Percentiles rank a stretch among this genome's conserved stretches.
Evolutionary conservation across 345 rosid species (phyloP).

Genomic region (Hibiscus syriacus): DNA sequence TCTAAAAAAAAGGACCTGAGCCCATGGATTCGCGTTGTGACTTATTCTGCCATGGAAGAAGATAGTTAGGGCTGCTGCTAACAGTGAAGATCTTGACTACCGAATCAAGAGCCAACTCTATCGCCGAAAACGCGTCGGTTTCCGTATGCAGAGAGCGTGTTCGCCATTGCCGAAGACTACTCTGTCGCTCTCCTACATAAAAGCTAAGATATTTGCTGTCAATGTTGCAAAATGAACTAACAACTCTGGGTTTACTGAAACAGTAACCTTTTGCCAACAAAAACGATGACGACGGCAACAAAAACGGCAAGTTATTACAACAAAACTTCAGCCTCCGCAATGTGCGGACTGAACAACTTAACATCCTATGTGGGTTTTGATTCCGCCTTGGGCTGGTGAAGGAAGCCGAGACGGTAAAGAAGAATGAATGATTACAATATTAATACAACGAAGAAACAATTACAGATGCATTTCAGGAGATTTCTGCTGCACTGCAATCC

Average conservation of each 20-base stretch:
- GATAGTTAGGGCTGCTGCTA: slow-evolving; percentile 45
- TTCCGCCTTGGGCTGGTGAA: not conserved
- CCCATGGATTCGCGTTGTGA: slow-evolving; percentile 71
- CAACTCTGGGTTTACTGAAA: not conserved
- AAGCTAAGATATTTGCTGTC: not conserved
- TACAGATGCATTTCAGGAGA: not conserved
- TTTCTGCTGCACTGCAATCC: not conserved
- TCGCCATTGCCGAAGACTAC: not conserved
- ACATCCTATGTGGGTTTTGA: not conserved
- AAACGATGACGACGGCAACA: not conserved
- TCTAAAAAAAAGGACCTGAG: slow-evolving; percentile 34
- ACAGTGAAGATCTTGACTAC: slow-evolving; percentile 66
- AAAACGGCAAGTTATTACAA: not conserved
- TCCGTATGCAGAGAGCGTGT: not conserved
- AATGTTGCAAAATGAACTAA: not conserved
- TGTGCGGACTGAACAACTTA: not conserved
- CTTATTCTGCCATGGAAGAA: slow-evolving; percentile 74
- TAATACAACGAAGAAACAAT: not conserved
- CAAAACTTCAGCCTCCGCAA: not conserved
- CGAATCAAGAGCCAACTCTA: slow-evolving; percentile 49
- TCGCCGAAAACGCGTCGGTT: slow-evolving; percentile 28
- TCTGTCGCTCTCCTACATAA: not conserved
- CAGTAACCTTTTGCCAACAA: not conserved
- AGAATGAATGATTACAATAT: not conserved
- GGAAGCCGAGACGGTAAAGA: not conserved